Evolutionary conservation across 75 land plant species (phyloP).

Genomic region (Pinus taeda): DNA sequence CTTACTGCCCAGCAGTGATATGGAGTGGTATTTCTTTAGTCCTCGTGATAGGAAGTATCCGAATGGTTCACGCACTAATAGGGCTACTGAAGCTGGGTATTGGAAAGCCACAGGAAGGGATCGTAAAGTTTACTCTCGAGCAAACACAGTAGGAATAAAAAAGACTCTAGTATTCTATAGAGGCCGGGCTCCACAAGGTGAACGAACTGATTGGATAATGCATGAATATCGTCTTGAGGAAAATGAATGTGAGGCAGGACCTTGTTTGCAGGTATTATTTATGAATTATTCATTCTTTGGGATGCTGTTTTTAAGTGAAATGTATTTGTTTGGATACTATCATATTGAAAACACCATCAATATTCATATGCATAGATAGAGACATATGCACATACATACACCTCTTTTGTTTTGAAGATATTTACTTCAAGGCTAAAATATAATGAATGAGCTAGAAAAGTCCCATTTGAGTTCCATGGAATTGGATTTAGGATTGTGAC

Average conservation of each 20-base stretch:
- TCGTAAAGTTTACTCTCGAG: background rate
- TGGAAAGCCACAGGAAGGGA: conserved; percentile 11
- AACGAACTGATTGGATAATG: conserved; percentile 13
- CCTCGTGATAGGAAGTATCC: conserved; percentile 10
- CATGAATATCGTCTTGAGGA: conserved; percentile 12
- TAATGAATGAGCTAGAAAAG: no score
- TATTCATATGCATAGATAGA: background rate
- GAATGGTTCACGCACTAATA: background rate
- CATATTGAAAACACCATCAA: no score
- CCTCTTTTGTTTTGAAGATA: background rate
- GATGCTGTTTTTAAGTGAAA: background rate
- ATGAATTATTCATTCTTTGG: background rate
- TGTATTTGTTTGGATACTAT: background rate
- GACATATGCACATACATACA: background rate
- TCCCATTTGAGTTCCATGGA: no score
- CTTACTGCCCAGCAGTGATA: background rate
- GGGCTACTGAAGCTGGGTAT: conserved; percentile 13
- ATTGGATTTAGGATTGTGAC: no score
- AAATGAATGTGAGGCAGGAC: background rate
- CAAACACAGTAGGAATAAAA: background rate
- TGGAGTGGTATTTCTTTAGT: conserved; percentile 12
- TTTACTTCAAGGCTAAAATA: background rate
- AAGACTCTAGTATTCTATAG: conserved; percentile 13
- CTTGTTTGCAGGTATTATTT: background rate
- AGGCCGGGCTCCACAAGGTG: conserved; percentile 13